phyloP scores from a whole-genome alignment of 352 stramenopile genomes.

The Blastocystis hominis region DNA sequence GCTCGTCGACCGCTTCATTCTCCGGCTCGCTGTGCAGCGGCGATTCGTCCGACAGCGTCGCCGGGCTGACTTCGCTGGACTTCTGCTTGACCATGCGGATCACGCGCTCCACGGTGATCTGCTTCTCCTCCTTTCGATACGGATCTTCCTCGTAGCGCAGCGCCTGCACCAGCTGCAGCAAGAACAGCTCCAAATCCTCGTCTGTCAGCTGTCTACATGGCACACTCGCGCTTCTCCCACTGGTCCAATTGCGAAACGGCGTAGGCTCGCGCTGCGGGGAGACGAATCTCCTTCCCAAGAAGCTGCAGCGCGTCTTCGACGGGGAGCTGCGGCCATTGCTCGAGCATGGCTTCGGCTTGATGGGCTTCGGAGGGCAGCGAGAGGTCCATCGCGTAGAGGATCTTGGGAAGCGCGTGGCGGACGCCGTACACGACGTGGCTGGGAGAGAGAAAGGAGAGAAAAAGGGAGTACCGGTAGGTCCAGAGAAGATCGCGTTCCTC shows the following conservation, averaged over 20 bases:
- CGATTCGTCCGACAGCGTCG: neutral
- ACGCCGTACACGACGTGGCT: conserved; percentile 63
- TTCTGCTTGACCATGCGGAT: neutral
- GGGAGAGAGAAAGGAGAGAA: neutral
- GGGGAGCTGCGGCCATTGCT: conserved; percentile 69
- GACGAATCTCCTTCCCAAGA: conserved; percentile 71
- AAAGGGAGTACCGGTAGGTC: conserved; percentile 10
- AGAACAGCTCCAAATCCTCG: conserved; percentile 87
- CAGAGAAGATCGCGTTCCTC: conserved; percentile 59
- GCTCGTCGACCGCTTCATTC: neutral
- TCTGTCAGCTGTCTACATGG: conserved; percentile 65
- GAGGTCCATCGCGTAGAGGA: conserved; percentile 76
- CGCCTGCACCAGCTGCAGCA: conserved; percentile 94
- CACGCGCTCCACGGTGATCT: conserved; percentile 5
- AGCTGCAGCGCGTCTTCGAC: conserved; percentile 71
- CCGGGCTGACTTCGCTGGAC: neutral
- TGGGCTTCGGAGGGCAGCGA: conserved; percentile 69
- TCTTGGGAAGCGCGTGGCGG: conserved; percentile 72
- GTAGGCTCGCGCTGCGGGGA: conserved; percentile 80
- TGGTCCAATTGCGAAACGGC: conserved; percentile 77
- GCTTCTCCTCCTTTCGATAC: neutral
- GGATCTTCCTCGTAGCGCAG: conserved; percentile 75
- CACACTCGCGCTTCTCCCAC: neutral
- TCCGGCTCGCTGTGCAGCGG: neutral
- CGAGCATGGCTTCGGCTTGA: conserved; percentile 71